Base-by-base conservation (phyloP, 176 grass and related monocot species). In the Poa annua region DNA sequence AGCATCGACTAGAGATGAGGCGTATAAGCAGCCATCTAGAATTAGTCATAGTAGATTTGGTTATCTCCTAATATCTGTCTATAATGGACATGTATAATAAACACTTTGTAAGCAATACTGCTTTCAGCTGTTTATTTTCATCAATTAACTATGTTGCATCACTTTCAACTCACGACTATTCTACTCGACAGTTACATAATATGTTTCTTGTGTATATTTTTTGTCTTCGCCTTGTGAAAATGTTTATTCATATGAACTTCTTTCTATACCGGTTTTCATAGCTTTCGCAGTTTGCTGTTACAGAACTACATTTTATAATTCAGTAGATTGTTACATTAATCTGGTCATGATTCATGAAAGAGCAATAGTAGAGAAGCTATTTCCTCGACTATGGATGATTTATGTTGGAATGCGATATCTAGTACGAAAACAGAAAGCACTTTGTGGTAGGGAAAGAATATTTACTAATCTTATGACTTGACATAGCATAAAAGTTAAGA, bases 331-430 rank as follows among this genome's bases (percentile, higher is more conserved):
- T 21, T 19, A 41, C 19, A 39, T 70, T 70, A 38, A 70, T 70
- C 20, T 70, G 66, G 12, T 70, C 66, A 70, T 44, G 38, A 70
- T 6, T 70, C 66, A 70, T 44, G 38, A 70, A 44, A 70, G 20
- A 70, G 66, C 66, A 44, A 44, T 22, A 70, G 20, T 20, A 70
- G 4, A 42, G 4, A 70, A 44, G 66, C 44, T 70, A 44, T 70
- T 70, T 70, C 0, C 66, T 12, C 11, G 20, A 21, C 12, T 48
- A 15, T 15, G n/a, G 12, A 26, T 25, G 13, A 25, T 47, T 71
- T 71, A 22, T 24, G 24, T 70, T 71, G 67, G n/a, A 15, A 71
- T 24, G 21, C 5, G 21, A 12, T 48, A 6, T 72, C 22, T 72
- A 49, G 41, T 72, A 72, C 48, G 42, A 72, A 72, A 72, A 25